phyloP scores from a whole-genome alignment of 2,329 filamentous ascomycete species.

The Diplodia mutila region DNA sequence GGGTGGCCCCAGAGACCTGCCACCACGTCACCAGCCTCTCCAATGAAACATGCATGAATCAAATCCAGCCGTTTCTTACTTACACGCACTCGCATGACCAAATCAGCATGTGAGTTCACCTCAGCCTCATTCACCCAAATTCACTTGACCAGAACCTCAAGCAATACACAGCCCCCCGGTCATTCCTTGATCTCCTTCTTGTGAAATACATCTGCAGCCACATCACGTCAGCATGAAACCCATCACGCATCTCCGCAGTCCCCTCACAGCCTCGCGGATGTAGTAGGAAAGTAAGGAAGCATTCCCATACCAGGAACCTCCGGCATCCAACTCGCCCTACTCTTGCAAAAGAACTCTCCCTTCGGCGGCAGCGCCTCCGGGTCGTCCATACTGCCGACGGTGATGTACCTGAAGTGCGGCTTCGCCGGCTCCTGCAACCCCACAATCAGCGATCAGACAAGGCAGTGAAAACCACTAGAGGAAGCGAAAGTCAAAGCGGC shows the following conservation, averaged over 20 bases:
- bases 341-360: conserved; percentile 75
- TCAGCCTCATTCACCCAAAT: neutral
- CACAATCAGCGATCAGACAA: neutral
- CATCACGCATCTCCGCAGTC: neutral
- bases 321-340: conserved; percentile 33
- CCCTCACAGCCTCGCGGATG: conserved; percentile 5
- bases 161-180: neutral
- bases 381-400: conserved; percentile 34
- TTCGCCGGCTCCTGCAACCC: conserved; percentile 31
- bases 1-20: neutral
- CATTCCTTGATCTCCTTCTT: conserved; percentile 30
- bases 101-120: neutral
- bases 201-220: conserved; percentile 24
- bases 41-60: too few species aligned
- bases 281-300: neutral
- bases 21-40: neutral
- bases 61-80: neutral
- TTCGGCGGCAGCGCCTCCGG: conserved; percentile 40
- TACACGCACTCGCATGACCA: neutral
- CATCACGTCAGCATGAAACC: neutral
- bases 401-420: conserved; percentile 33
- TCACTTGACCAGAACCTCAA: neutral
- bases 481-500: neutral
- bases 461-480: neutral
- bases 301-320: conserved; percentile 32